phyloP scores from a whole-genome alignment of 148 eudicot species.

The Limonium bicolor region DNA sequence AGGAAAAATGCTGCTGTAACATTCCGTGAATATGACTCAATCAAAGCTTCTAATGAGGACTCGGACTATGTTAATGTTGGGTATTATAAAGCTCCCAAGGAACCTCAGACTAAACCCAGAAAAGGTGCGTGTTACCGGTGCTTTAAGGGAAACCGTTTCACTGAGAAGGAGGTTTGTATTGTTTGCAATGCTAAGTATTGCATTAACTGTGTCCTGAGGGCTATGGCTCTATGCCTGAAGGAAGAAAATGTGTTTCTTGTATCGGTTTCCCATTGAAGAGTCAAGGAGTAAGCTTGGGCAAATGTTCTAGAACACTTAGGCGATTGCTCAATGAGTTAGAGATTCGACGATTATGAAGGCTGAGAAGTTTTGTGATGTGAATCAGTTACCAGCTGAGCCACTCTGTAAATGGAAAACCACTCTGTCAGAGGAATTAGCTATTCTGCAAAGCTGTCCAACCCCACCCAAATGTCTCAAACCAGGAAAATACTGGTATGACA shows the following conservation, averaged over 20 bases:
- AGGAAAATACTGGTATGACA: conserved; percentile 94
- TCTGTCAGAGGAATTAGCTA: conserved; percentile 22
- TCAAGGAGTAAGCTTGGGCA: conserved; percentile 68
- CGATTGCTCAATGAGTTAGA: conserved; percentile 18
- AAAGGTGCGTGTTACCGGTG: conserved; percentile 94
- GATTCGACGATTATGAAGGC: conserved; percentile 34
- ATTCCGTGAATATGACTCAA: conserved; percentile 57
- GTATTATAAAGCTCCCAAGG: conserved; percentile 28
- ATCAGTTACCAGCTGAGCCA: conserved; percentile 46
- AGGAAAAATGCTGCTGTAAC: conserved; percentile 40
- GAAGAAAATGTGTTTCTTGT: conserved; percentile 89
- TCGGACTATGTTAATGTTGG: conserved; percentile 20
- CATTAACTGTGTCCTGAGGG: conserved; percentile 69
- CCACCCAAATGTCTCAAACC: conserved; percentile 94
- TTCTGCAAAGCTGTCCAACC: conserved; percentile 28
- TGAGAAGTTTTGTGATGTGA: conserved; percentile 40
- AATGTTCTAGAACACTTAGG: conserved; percentile 40
- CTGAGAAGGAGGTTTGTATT: conserved; percentile 87
- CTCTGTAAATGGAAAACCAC: conserved; percentile 53
- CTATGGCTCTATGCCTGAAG: conserved; percentile 99
- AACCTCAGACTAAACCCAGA: conserved; percentile 34
- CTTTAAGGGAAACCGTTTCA: conserved; percentile 70
- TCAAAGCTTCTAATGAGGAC: conserved; percentile 31
- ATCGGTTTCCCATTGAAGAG: conserved; percentile 83
- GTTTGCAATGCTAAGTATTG: conserved; percentile 96